phyloP scores from a whole-genome alignment of 148 eudicot genomes.

The Tetragonia tetragonoides region DNA sequence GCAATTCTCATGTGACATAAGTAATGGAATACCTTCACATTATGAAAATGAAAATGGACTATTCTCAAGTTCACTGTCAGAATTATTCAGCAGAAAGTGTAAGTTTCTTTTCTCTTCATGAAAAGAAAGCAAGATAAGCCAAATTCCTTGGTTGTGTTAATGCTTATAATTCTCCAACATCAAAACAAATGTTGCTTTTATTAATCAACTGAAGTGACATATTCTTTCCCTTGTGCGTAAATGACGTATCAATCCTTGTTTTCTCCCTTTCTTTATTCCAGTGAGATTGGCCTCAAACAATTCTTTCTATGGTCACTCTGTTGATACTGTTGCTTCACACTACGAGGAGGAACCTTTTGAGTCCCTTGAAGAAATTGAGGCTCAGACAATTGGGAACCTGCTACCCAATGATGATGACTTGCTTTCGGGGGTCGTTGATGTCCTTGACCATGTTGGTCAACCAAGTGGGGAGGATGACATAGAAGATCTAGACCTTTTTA shows the following conservation, averaged over 20 bases:
- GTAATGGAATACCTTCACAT: slow-evolving; percentile 39
- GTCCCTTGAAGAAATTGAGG: slow-evolving; percentile 88
- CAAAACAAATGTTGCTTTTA: not conserved
- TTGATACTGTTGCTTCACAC: slow-evolving; percentile 50
- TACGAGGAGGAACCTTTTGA: slow-evolving; percentile 62
- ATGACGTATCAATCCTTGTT: slow-evolving; percentile 1
- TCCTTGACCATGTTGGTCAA: slow-evolving; percentile 39
- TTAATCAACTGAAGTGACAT: not conserved
- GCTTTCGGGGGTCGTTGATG: slow-evolving; percentile 72
- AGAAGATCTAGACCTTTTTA: slow-evolving; percentile 74
- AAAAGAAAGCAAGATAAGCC: not conserved
- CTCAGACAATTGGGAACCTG: slow-evolving; percentile 87
- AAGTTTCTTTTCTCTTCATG: slow-evolving; percentile 24
- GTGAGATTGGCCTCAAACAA: slow-evolving; percentile 54
- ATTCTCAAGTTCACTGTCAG: slow-evolving; percentile 78
- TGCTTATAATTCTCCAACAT: not conserved
- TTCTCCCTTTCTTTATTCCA: slow-evolving; percentile 24
- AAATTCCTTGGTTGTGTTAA: not conserved
- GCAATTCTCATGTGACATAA: slow-evolving; percentile 40
- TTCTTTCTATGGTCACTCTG: slow-evolving; percentile 48
- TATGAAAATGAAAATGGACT: slow-evolving; percentile 72
- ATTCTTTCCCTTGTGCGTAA: not conserved
- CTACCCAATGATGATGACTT: slow-evolving; percentile 89
- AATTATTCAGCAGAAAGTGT: slow-evolving; percentile 64
- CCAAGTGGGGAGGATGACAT: slow-evolving; percentile 45